A percentile compares a stretch with the other conserved stretches of the same genome.
phyloP scores from a whole-genome alignment of 192 early-diverging fungal species.

The Backusella tarrabulga region DNA sequence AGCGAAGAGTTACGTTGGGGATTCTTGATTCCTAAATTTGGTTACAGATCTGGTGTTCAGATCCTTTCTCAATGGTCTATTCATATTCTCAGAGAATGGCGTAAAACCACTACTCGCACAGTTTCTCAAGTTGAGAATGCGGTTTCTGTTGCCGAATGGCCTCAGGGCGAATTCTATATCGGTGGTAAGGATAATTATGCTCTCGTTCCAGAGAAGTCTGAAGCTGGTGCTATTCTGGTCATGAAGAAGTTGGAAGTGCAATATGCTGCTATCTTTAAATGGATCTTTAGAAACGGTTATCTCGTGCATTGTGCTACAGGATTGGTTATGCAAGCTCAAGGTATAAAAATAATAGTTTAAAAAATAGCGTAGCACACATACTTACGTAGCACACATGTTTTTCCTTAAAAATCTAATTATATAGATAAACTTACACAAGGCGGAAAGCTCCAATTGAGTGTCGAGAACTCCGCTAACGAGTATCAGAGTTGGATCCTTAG shows the following conservation, averaged over 20 bases:
- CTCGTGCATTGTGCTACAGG: slow-evolving; percentile 28
- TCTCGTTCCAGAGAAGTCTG: slow-evolving; percentile 14
- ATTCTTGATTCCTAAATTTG: slow-evolving; percentile 26
- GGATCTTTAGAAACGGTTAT: slow-evolving; percentile 22
- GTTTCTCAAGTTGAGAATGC: neutral
- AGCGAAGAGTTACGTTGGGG: slow-evolving; percentile 31
- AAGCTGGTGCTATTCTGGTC: slow-evolving; percentile 12
- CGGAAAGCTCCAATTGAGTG: slow-evolving; percentile 4
- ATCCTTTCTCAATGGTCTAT: slow-evolving; percentile 22
- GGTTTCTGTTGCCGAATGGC: slow-evolving; percentile 18
- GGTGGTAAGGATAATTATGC: slow-evolving; percentile 13
- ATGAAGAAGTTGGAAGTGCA: slow-evolving; percentile 8
- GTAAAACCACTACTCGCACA: slow-evolving; percentile 1
- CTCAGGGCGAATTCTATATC: slow-evolving; percentile 24
- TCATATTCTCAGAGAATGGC: slow-evolving; percentile 23
- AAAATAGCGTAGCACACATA: slow-evolving; percentile 6
- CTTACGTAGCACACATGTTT: neutral
- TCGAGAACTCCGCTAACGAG: neutral
- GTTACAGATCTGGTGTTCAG: slow-evolving; percentile 7
- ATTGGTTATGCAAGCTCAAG: slow-evolving; percentile 22
- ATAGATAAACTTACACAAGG: slow-evolving; percentile 19
- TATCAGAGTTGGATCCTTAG: slow-evolving; percentile 21
- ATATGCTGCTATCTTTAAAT: slow-evolving; percentile 13
- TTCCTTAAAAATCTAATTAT: neutral
- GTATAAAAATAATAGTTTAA: slow-evolving; percentile 6